These are phyloP conservation scores for Ascochyta viciae-villosae DNA, from an alignment of 2,329 filamentous ascomycete species.

Conservation along the genomic window DNA sequence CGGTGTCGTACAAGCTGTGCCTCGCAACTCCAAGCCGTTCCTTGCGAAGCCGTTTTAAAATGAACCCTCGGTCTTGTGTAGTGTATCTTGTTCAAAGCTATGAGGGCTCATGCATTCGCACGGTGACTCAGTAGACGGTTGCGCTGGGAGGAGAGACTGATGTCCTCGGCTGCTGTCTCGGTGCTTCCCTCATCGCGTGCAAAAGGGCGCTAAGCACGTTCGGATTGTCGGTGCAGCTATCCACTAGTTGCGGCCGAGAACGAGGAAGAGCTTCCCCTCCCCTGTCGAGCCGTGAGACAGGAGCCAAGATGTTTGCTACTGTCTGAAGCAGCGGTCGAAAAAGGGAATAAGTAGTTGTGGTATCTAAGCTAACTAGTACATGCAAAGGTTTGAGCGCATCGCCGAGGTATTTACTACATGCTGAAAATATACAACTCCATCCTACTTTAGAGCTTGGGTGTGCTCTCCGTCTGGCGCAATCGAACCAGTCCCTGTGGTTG, in stretches of 20 bases:
- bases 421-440: neutral
- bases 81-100: neutral
- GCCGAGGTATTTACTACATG: neutral
- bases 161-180: slow-evolving; percentile 1
- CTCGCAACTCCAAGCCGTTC: neutral
- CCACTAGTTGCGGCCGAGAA: slow-evolving; percentile 9
- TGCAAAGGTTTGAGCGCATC: neutral
- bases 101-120: neutral
- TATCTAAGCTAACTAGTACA: slow-evolving; percentile 8
- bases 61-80: neutral
- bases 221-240: neutral
- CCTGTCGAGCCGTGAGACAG: slow-evolving; percentile 2
- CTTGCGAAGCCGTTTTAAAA: neutral
- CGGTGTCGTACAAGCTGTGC: slow-evolving; percentile 3
- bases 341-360: neutral
- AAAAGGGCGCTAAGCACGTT: neutral
- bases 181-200: neutral
- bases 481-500: slow-evolving; percentile 15
- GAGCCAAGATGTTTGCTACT: neutral
- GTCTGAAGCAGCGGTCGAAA: neutral
- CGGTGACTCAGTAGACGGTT: slow-evolving; percentile 8
- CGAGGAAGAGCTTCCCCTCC: slow-evolving; percentile 4
- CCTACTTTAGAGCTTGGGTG: slow-evolving; percentile 11
- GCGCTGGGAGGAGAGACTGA: slow-evolving; percentile 8
- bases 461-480: slow-evolving; percentile 16